phyloP scores from a whole-genome alignment of 768 basidiomycete genomes.

The Sporobolomyces phaffii region DNA sequence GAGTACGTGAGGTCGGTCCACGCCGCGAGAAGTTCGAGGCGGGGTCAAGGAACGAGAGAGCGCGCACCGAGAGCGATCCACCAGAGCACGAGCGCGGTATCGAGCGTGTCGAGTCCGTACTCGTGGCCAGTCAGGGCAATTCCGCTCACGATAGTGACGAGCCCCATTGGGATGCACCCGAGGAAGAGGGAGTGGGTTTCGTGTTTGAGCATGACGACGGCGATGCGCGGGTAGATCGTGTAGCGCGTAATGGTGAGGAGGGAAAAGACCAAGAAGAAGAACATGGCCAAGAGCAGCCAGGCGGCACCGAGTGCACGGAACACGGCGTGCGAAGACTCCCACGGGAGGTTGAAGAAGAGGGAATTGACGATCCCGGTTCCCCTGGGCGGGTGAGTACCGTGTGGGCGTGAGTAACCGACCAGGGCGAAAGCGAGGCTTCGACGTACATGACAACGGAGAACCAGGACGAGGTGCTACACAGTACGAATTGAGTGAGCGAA shows the following conservation, averaged over 20 bases:
- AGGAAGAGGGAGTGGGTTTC: constrained; percentile 40
- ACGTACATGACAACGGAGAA: constrained; percentile 30
- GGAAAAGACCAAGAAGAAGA: constrained; percentile 37
- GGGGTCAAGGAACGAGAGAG: too few species aligned
- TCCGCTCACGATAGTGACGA: constrained; percentile 39
- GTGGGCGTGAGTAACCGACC: too few species aligned
- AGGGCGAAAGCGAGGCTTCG: too few species aligned
- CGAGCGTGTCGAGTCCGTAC: constrained; percentile 34
- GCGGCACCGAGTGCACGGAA: constrained; percentile 38
- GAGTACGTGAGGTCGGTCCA: background rate
- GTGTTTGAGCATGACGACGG: constrained; percentile 37
- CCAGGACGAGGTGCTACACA: constrained; percentile 5
- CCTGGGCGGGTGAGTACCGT: constrained; percentile 29
- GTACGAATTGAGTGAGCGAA: background rate
- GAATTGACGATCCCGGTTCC: constrained; percentile 41
- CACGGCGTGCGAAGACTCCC: constrained; percentile 29
- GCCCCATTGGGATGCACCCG: constrained; percentile 37
- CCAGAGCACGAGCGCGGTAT: constrained; percentile 36
- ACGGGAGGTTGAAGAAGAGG: constrained; percentile 40
- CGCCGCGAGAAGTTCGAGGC: too few species aligned
- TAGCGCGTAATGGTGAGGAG: constrained; percentile 38
- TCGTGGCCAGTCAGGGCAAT: constrained; percentile 34
- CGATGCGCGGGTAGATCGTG: constrained; percentile 39
- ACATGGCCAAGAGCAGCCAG: constrained; percentile 39
- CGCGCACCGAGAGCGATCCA: constrained; percentile 36